Percentiles rank a stretch among this genome's conserved stretches.
Conservation (phyloP, 495 filamentous ascomycete genomes). For the Trichoderma parareesei region DNA sequence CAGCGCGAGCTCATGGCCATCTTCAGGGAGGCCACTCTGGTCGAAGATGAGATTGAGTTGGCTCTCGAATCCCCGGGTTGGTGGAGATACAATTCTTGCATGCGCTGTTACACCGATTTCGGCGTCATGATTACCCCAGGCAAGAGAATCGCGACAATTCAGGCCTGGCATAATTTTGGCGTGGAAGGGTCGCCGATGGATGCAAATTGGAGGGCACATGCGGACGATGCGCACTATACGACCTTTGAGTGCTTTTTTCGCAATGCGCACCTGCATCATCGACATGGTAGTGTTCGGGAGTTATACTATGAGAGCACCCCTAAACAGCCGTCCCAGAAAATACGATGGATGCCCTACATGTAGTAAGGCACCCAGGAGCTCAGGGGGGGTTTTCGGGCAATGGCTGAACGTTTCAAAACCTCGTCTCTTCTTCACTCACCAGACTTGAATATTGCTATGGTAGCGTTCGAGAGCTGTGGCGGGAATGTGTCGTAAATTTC, state of each 20-base stretch:
- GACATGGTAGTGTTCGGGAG: constrained; percentile 3
- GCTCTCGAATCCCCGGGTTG: not conserved
- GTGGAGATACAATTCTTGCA: not conserved
- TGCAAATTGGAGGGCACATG: not conserved
- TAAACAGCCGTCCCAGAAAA: too few species aligned
- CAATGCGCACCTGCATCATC: not conserved
- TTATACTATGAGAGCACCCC: not conserved
- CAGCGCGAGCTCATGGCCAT: not conserved
- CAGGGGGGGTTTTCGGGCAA: too few species aligned
- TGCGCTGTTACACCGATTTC: not conserved
- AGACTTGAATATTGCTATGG: too few species aligned
- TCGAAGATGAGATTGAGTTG: not conserved
- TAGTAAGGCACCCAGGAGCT: too few species aligned
- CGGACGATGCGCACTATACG: not conserved
- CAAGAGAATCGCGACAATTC: not conserved
- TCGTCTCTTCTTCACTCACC: too few species aligned
- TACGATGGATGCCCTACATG: too few species aligned
- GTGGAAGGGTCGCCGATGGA: not conserved
- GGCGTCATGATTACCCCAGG: not conserved
- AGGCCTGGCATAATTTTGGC: not conserved
- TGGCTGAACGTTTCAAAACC: too few species aligned
- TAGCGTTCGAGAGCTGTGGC: too few species aligned
- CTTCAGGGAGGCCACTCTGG: not conserved
- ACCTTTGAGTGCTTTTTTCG: too few species aligned
- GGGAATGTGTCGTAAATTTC: too few species aligned